Evolutionary conservation across 495 filamentous ascomycete species (phyloP).

Genomic region (Aspergillus wentii): DNA sequence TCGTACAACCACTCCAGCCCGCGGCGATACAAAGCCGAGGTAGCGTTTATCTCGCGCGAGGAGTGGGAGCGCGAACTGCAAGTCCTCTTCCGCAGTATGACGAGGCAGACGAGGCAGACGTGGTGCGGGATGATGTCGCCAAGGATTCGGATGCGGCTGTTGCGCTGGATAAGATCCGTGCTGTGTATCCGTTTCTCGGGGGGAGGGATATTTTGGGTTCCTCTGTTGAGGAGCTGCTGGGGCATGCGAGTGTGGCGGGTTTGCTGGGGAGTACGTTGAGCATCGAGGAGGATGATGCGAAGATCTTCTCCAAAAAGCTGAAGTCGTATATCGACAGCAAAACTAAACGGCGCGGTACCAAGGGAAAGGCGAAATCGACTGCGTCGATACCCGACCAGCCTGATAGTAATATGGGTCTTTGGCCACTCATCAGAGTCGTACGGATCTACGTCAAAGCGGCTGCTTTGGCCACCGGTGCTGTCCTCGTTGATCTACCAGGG

Average conservation of each 20-base stretch:
- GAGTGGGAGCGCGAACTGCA: conserved; percentile 58
- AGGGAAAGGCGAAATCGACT: conserved; percentile 18
- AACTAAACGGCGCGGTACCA: conserved; percentile 4
- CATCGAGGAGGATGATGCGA: conserved; percentile 31
- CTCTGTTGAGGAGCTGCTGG: conserved; percentile 25
- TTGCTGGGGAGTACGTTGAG: conserved; percentile 45
- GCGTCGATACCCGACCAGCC: too few relatives aligned
- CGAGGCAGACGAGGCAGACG: conserved; percentile 33
- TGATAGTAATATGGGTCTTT: conserved; percentile 54
- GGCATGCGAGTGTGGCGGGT: conserved; percentile 19
- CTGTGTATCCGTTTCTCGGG: conserved; percentile 56
- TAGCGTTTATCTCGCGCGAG: conserved; percentile 53
- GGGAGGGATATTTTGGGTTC: conserved; percentile 41
- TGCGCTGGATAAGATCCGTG: conserved; percentile 59
- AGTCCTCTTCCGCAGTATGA: conserved; percentile 44
- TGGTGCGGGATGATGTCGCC: conserved; percentile 38
- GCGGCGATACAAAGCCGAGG: conserved; percentile 52
- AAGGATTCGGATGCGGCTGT: conserved; percentile 49
- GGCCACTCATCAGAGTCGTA: conserved; percentile 66
- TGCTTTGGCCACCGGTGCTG: conserved; percentile 54
- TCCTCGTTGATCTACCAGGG: conserved; percentile 65
- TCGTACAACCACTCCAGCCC: conserved; percentile 53
- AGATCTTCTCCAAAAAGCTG: conserved; percentile 39
- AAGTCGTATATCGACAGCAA: conserved; percentile 37
- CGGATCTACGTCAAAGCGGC: conserved; percentile 50